Evolutionary conservation across 192 early-diverging fungal genomes (phyloP).

Genomic region (Diversispora eburnea): DNA sequence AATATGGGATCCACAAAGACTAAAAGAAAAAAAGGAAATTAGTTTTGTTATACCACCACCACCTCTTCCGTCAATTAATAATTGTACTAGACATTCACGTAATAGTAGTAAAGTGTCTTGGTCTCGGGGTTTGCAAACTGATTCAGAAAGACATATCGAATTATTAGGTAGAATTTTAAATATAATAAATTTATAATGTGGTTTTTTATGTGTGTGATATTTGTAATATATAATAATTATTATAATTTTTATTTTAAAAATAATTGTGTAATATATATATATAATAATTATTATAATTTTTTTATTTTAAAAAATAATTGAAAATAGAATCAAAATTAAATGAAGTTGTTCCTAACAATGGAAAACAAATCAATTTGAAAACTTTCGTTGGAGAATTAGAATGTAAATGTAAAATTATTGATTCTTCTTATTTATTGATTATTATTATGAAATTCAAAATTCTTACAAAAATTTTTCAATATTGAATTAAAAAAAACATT

Average conservation of each 20-base stretch:
- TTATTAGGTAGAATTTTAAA: constrained; percentile 12
- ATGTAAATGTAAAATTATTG: background rate
- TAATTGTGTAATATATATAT: background rate
- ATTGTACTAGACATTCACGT: constrained; percentile 7
- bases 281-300: background rate
- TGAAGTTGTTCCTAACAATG: background rate
- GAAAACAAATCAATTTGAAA: background rate
- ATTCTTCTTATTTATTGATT: background rate
- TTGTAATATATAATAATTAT: background rate
- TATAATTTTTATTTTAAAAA: constrained; percentile 1
- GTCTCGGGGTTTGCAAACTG: constrained; percentile 4
- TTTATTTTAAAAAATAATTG: background rate
- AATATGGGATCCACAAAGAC: constrained; percentile 5
- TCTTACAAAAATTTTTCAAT: background rate
- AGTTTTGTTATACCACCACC: constrained; percentile 7
- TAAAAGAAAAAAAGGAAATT: background rate
- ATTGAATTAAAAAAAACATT: background rate
- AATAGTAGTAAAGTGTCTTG: constrained; percentile 18
- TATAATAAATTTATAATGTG: background rate
- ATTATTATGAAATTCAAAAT: background rate
- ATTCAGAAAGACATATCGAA: constrained; percentile 15
- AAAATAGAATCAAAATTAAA: background rate
- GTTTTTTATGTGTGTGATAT: background rate
- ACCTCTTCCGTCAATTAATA: background rate
- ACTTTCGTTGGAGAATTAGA: background rate